Percentiles rank a stretch among this genome's conserved stretches.
Evolutionary conservation across 176 grass and related monocot genomes (phyloP).

Genomic region (Triticum timopheevii): DNA sequence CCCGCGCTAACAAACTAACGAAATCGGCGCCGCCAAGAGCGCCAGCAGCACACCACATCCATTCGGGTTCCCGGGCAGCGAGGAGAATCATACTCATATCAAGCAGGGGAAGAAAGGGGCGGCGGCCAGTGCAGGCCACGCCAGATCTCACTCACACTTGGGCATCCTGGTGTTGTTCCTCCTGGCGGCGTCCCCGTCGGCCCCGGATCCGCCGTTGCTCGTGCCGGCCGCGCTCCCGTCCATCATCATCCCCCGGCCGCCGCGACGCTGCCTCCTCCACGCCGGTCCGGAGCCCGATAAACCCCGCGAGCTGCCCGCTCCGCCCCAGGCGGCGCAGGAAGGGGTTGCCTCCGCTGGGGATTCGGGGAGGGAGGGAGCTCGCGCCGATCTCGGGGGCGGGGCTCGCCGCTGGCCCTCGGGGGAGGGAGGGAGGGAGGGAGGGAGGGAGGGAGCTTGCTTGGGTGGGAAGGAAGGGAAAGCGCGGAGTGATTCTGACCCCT

Average conservation of each 20-base stretch:
- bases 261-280: too few relatives aligned
- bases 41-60: not conserved
- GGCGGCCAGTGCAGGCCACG: not conserved
- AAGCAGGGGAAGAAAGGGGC: not conserved
- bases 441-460: not conserved
- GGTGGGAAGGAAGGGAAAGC: not conserved
- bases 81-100: not conserved
- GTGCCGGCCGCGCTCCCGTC: constrained; percentile 28
- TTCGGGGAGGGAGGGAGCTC: not conserved
- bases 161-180: constrained; percentile 66
- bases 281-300: not conserved
- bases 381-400: constrained; percentile 25
- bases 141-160: constrained; percentile 78
- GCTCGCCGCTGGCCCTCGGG: too few relatives aligned
- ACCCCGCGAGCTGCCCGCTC: not conserved
- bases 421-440: too few relatives aligned
- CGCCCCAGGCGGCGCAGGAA: not conserved
- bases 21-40: not conserved
- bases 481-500: constrained; percentile 2
- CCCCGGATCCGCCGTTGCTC: constrained; percentile 50
- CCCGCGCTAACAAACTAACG: not conserved
- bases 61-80: not conserved
- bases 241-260: constrained; percentile 9
- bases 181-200: constrained; percentile 36
- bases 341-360: not conserved